Percentiles rank a stretch among this genome's conserved stretches.
These are phyloP conservation scores for Zymoseptoria ardabiliae DNA, from an alignment of 2,329 filamentous ascomycete species.

Conservation along the genomic window DNA sequence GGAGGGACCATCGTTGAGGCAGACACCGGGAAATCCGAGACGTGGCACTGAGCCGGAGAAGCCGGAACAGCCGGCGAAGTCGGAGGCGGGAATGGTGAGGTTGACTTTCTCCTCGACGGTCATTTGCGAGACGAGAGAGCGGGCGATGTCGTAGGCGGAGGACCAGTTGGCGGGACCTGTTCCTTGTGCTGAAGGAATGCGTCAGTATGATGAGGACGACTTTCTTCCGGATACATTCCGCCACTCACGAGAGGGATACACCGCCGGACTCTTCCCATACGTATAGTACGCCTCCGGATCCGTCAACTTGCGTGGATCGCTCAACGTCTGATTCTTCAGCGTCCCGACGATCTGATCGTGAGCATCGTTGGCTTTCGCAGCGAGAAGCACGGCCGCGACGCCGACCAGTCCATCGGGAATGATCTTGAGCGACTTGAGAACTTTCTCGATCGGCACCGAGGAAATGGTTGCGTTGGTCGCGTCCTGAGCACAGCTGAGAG, in stretches of 20 bases:
- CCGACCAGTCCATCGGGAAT: slow-evolving; percentile 9
- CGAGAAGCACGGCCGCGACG: slow-evolving; percentile 9
- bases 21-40: slow-evolving; percentile 35
- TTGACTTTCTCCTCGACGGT: slow-evolving; percentile 34
- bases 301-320: slow-evolving; percentile 6
- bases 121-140: slow-evolving; percentile 32
- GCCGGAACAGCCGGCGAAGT: slow-evolving; percentile 38
- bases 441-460: slow-evolving; percentile 5
- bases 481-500: neutral
- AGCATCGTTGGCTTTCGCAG: slow-evolving; percentile 7
- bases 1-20: slow-evolving; percentile 34
- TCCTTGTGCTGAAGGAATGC: slow-evolving; percentile 8
- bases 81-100: slow-evolving; percentile 27
- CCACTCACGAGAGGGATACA: slow-evolving; percentile 24
- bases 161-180: slow-evolving; percentile 28
- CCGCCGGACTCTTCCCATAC: slow-evolving; percentile 24
- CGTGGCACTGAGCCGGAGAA: slow-evolving; percentile 43
- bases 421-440: slow-evolving; percentile 8
- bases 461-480: neutral
- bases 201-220: neutral
- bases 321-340: slow-evolving; percentile 3
- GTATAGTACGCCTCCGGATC: slow-evolving; percentile 24
- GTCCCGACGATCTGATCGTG: slow-evolving; percentile 5
- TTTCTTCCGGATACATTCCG: neutral
- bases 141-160: slow-evolving; percentile 35